Base-by-base conservation (phyloP, 805 yeast species). In the Dipodascopsis uninucleata region DNA sequence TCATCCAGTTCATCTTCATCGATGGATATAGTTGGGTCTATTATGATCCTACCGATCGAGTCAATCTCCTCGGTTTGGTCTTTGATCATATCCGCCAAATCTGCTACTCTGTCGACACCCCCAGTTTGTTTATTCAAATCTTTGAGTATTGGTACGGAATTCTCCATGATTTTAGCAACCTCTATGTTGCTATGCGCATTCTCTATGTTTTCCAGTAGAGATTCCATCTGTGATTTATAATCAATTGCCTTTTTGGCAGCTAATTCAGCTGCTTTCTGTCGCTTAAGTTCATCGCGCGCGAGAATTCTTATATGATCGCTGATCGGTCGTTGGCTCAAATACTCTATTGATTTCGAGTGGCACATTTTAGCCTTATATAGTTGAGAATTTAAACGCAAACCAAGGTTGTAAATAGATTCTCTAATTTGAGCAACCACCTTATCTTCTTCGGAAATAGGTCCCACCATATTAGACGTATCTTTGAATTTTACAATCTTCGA, bases 111-210 rank as follows among this genome's bases (percentile, higher is more conserved):
- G 7, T 74, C 77, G 10, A 67, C 61, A 2, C 73, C 74, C 3
- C 75, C 77, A 26, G 68, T 51, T 38, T 66, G 67, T 6, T 60
- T 41, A 45, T 74, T 74, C 36, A 76, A 61, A 21, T 45, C 24
- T 29, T 71, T 60, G 49, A 90, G 67, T 53, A 74, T 77, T 2
- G 62, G 74, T 25, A 85, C 70, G 3, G 65, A 59, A 24, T 62
- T 64, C 20, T 57, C 59, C 41, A 68, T 56, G 57, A 67, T 58
- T 40, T 17, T 25, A 16, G 41, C 28, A 28, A 50, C 40, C 21
- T 49, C 47, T 14, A 42, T 28, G 24, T 50, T 48, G 29, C 37
- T 43, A 17, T 31, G 38, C 14, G 55, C 55, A 10, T 31, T 17
- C 22, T 47, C 49, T 10, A 50, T 45, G 14, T 18, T 41, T 3